Conservation (phyloP, 305 asterid species). For the Fraxinus ornus region DNA sequence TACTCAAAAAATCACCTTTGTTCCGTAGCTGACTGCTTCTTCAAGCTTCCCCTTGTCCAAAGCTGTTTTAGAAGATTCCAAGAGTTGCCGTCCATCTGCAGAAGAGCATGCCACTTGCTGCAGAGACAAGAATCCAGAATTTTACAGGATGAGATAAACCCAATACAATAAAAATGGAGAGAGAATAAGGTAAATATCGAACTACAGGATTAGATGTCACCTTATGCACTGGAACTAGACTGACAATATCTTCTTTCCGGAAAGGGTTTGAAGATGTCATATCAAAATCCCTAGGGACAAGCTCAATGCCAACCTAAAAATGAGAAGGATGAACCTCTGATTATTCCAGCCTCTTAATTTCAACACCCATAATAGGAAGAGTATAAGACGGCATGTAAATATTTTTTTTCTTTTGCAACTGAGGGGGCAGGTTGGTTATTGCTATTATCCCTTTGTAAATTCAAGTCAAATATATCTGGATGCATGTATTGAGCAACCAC, state of each 20-base stretch:
- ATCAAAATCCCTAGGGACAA: conserved; percentile 94
- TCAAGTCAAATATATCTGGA: neutral
- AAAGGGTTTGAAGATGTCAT: conserved; percentile 81
- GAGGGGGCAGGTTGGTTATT: conserved; percentile 7
- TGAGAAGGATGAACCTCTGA: conserved; percentile 19
- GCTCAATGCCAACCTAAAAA: conserved; percentile 89
- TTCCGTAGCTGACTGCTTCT: conserved; percentile 96
- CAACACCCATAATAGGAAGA: neutral
- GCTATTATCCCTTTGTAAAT: neutral
- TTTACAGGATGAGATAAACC: conserved; percentile 6
- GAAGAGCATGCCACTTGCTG: conserved; percentile 99
- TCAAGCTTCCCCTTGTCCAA: conserved; percentile 98
- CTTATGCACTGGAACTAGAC: conserved; percentile 98
- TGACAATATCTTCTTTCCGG: conserved; percentile 74
- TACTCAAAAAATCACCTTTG: conserved; percentile 66
- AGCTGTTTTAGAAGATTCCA: conserved; percentile 98
- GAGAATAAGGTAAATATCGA: neutral
- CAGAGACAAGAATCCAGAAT: conserved; percentile 28
- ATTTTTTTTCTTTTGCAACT: conserved; percentile 9
- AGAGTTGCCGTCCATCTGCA: conserved; percentile 96
- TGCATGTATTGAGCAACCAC: neutral
- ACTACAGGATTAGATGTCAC: conserved; percentile 35
- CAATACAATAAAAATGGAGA: conserved; percentile 16
- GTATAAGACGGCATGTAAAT: conserved; percentile 3
- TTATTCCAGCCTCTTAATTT: neutral